phyloP scores from a whole-genome alignment of 2,329 filamentous ascomycete species.

The Cordyceps militaris region DNA sequence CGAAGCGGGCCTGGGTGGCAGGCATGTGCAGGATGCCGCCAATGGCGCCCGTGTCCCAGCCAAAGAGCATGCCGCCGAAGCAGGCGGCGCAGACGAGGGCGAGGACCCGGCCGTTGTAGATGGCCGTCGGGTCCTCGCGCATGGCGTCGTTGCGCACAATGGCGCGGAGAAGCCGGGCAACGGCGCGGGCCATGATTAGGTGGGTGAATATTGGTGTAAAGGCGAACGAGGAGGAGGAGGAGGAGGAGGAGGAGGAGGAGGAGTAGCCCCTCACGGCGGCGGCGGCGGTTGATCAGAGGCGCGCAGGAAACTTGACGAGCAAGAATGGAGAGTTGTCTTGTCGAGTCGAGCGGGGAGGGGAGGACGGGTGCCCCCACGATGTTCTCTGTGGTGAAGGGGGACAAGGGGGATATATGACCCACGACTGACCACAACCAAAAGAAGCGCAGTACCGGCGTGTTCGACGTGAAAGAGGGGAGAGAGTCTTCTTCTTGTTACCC shows the following conservation, averaged over 20 bases:
- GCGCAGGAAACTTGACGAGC: too few relatives aligned
- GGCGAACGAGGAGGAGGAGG: neutral
- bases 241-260: neutral
- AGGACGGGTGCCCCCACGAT: neutral
- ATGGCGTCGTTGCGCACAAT: slow-evolving; percentile 66
- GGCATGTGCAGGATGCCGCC: slow-evolving; percentile 58
- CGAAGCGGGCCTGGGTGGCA: slow-evolving; percentile 43
- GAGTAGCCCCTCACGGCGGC: neutral
- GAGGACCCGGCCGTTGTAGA: slow-evolving; percentile 65
- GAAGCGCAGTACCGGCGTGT: neutral
- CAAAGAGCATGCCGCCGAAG: slow-evolving; percentile 55
- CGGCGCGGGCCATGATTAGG: slow-evolving; percentile 31
- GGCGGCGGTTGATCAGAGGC: too few relatives aligned
- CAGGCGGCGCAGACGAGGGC: slow-evolving; percentile 57
- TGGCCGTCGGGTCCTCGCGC: slow-evolving; percentile 57
- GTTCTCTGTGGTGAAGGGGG: neutral
- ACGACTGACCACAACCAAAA: too few relatives aligned
- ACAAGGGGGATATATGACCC: neutral
- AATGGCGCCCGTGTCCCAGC: slow-evolving; percentile 56
- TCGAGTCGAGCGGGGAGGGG: neutral
- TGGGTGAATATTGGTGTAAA: neutral
- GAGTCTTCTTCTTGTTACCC: neutral
- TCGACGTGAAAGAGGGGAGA: neutral
- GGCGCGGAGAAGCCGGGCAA: slow-evolving; percentile 40
- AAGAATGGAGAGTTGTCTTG: too few relatives aligned